phyloP scores from a whole-genome alignment of 1,284 basidiomycete species.

The Veloboletus limbatus region DNA sequence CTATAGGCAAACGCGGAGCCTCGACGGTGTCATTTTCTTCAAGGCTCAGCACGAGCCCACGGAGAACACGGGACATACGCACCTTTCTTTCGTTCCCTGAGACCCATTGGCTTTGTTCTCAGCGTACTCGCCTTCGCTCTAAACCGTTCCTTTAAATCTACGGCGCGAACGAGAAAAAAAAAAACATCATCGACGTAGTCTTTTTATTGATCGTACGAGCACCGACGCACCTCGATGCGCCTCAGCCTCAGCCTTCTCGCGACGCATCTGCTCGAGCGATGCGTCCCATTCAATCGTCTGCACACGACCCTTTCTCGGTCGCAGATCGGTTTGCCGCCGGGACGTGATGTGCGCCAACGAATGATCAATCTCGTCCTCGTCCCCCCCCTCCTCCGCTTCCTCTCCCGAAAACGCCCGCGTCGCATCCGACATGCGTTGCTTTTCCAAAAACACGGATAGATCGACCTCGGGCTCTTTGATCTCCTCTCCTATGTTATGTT shows the following conservation, averaged over 20 bases:
- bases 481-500: constrained; percentile 59
- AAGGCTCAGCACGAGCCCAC: constrained; percentile 6
- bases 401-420: constrained; percentile 11
- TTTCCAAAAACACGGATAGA: constrained; percentile 60
- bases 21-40: constrained; percentile 39
- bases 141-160: constrained; percentile 70
- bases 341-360: constrained; percentile 52
- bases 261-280: constrained; percentile 57
- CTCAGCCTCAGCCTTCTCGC: constrained; percentile 69
- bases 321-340: constrained; percentile 17
- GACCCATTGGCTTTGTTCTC: constrained; percentile 37
- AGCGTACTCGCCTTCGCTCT: constrained; percentile 56
- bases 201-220: not conserved
- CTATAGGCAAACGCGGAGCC: constrained; percentile 53
- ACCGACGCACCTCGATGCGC: constrained; percentile 59
- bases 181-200: not conserved
- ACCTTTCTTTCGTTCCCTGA: constrained; percentile 38
- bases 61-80: constrained; percentile 6
- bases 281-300: constrained; percentile 66
- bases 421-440: constrained; percentile 49
- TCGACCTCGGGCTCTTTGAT: constrained; percentile 71
- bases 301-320: constrained; percentile 58
- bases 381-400: constrained; percentile 31
- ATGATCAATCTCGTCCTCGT: constrained; percentile 64
- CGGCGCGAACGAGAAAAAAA: not conserved